Percentiles rank a stretch among this genome's conserved stretches.
These are phyloP conservation scores for Tinospora cordifolia DNA, from an alignment of 164 flowering plant species.

Conservation along the genomic window DNA sequence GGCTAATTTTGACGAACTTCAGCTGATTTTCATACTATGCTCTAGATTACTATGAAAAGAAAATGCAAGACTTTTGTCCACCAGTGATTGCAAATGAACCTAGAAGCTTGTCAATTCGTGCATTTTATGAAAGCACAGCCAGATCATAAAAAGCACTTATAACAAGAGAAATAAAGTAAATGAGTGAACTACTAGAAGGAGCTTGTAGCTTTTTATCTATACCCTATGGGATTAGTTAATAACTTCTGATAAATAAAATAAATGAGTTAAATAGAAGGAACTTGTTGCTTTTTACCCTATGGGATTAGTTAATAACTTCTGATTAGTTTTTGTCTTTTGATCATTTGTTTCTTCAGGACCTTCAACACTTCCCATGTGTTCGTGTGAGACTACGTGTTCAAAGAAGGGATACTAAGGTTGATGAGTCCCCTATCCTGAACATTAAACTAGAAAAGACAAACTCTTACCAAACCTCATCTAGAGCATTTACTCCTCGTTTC, in stretches of 20 bases:
- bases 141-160: too few relatives aligned
- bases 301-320: background rate
- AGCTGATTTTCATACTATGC: too few relatives aligned
- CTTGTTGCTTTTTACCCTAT: background rate
- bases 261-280: background rate
- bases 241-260: background rate
- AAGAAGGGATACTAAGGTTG: slow-evolving; percentile 25
- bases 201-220: background rate
- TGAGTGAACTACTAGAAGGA: background rate
- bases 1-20: too few relatives aligned
- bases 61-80: too few relatives aligned
- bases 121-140: background rate
- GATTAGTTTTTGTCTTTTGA: background rate
- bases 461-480: slow-evolving; percentile 31
- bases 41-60: too few relatives aligned
- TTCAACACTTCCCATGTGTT: slow-evolving; percentile 66
- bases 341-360: slow-evolving; percentile 42
- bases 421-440: slow-evolving; percentile 26
- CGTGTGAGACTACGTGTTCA: slow-evolving; percentile 51
- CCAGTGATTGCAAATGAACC: too few relatives aligned
- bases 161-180: too few relatives aligned
- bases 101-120: background rate
- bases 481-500: slow-evolving; percentile 79
- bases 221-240: background rate
- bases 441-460: slow-evolving; percentile 59